A percentile compares a stretch with the other conserved stretches of the same genome.
phyloP scores from a whole-genome alignment of 208 protist genomes.

The Herpetomonas tarakana region DNA sequence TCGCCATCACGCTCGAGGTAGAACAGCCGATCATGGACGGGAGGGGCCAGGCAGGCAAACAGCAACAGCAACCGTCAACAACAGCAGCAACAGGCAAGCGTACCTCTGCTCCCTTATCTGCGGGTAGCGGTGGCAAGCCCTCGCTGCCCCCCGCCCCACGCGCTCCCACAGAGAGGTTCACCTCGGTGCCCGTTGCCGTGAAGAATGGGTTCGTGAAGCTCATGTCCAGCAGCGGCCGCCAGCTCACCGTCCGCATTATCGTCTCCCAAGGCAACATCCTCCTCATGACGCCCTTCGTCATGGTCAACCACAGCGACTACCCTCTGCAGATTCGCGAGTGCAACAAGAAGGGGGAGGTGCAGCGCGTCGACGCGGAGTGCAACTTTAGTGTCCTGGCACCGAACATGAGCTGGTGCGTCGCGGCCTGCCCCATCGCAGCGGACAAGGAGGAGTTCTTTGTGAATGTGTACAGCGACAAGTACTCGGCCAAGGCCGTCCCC shows the following conservation, averaged over 20 bases:
- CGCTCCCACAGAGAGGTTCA: background rate
- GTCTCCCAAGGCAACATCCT: slow-evolving; percentile 29
- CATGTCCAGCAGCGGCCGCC: slow-evolving; percentile 21
- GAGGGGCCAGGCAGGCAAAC: slow-evolving; percentile 3
- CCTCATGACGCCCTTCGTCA: slow-evolving; percentile 56
- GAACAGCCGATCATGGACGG: slow-evolving; percentile 17
- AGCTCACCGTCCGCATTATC: slow-evolving; percentile 44
- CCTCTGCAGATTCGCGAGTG: slow-evolving; percentile 57
- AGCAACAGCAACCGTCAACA: background rate
- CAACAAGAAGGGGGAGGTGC: slow-evolving; percentile 33
- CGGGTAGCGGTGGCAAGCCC: background rate
- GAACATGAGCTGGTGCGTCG: slow-evolving; percentile 48
- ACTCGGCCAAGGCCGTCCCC: slow-evolving; percentile 47
- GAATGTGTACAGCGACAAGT: slow-evolving; percentile 38
- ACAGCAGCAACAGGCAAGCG: background rate
- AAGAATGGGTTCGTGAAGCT: slow-evolving; percentile 16
- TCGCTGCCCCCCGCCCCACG: no score
- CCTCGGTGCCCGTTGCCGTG: background rate
- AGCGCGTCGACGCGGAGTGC: slow-evolving; percentile 18
- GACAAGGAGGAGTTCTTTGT: slow-evolving; percentile 73
- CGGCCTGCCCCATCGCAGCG: slow-evolving; percentile 41
- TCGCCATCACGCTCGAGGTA: slow-evolving; percentile 37
- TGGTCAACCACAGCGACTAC: slow-evolving; percentile 79
- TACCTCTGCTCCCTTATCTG: background rate
- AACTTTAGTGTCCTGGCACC: slow-evolving; percentile 63